phyloP scores from a whole-genome alignment of 129 eudicot genomes.

The Escallonia herrerae region DNA sequence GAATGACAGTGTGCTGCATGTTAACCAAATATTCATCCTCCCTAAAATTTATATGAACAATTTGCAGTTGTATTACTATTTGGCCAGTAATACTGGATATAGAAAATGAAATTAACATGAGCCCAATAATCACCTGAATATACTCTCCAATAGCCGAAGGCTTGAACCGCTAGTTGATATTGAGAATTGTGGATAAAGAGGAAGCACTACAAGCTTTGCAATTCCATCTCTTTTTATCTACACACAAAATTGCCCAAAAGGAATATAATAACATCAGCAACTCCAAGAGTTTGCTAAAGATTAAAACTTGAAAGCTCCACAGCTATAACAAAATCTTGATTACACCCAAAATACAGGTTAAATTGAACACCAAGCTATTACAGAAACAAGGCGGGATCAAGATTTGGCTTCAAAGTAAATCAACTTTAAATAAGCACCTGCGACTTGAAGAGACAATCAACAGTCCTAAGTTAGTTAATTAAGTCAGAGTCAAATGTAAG shows the following conservation, averaged over 20 bases:
- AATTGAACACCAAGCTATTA: not conserved
- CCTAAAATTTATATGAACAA: constrained; percentile 29
- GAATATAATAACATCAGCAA: constrained; percentile 2
- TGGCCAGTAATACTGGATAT: not conserved
- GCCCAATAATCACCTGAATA: constrained; percentile 59
- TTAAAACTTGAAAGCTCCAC: not conserved
- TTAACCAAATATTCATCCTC: constrained; percentile 94
- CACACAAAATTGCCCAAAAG: not conserved
- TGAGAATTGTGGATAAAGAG: constrained; percentile 95
- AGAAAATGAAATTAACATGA: constrained; percentile 8
- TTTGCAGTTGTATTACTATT: not conserved
- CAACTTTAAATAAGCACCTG: not conserved
- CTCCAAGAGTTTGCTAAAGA: not conserved
- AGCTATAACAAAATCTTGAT: not conserved
- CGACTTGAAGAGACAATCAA: not conserved
- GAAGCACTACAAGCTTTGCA: constrained; percentile 92
- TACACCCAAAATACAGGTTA: too few relatives aligned
- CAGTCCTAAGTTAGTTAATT: not conserved
- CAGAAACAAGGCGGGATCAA: too few relatives aligned
- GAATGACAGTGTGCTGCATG: constrained; percentile 99
- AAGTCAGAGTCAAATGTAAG: not conserved
- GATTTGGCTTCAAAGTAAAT: not conserved
- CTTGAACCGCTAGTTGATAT: constrained; percentile 98
- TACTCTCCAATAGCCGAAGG: constrained; percentile 86
- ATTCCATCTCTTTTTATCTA: constrained; percentile 89